A percentile compares a stretch with the other conserved stretches of the same genome.
Evolutionary conservation across 164 flowering plant genomes (phyloP).

Genomic region (Stephania yunnanensis): DNA sequence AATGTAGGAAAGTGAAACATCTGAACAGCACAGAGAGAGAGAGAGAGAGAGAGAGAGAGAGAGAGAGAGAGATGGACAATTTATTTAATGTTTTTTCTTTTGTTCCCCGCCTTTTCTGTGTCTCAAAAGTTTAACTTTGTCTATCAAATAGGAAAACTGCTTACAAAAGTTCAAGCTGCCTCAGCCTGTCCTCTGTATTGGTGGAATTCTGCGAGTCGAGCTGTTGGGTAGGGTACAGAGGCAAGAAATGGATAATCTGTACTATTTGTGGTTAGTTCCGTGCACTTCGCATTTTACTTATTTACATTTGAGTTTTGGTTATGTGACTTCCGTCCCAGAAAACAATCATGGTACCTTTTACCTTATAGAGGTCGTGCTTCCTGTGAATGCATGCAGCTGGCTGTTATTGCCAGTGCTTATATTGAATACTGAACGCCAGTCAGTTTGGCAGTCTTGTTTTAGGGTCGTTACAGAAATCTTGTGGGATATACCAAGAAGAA

Average conservation of each 20-base stretch:
- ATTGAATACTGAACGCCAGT: no score
- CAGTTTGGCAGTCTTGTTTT: no score
- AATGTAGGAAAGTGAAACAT: no score
- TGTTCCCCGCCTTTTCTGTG: background rate
- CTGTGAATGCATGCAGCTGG: no score
- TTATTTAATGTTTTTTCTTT: background rate
- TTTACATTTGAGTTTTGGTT: background rate
- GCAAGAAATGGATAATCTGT: slow-evolving; percentile 62
- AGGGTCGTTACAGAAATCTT: no score
- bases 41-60: no score
- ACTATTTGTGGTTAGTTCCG: slow-evolving; percentile 61
- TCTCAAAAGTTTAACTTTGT: background rate
- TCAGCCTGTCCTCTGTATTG: slow-evolving; percentile 67
- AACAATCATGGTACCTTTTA: background rate
- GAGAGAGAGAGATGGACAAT: no score
- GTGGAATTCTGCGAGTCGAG: slow-evolving; percentile 72
- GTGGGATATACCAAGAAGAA: no score
- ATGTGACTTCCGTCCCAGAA: no score
- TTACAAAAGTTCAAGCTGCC: slow-evolving; percentile 76
- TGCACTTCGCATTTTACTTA: background rate
- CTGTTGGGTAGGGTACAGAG: slow-evolving; percentile 68
- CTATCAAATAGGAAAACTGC: slow-evolving; percentile 43
- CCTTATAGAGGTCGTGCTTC: background rate
- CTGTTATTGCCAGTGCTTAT: no score
- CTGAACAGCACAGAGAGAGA: no score